Evolutionary conservation across 768 basidiomycete genomes (phyloP), one percentile per base, ranked within the genome.

Genomic region (Suillus brevipes): DNA sequence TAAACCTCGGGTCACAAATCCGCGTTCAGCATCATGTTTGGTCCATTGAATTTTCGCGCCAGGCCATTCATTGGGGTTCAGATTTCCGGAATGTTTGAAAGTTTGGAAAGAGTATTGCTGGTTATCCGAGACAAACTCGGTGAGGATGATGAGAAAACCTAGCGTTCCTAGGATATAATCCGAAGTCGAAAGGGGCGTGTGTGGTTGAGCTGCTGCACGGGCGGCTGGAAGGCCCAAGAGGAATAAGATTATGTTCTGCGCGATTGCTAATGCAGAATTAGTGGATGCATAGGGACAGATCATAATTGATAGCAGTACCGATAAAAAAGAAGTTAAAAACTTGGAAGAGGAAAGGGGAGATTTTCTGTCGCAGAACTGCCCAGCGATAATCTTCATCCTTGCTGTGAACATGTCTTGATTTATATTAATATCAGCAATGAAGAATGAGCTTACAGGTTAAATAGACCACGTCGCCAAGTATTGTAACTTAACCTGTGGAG

Each of bases 381-480:
- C 96, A 98, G 34, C 97, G 90, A 72, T 98, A 98, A 75, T 97
- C 95, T 75, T 97, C 95, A 31, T 92, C 92, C 34, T 84, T 82
- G 8, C 91, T 93, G 64, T 34, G 43, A 3, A 65, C 6, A 63
- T 7, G 28, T 53, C 50, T 59, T 34, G 52, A 66, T n/a, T 9
- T 50, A 4, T 20, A 6, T 25, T n/a, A 13, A 20, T 40, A 34
- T 59, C 40, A 25, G 2, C 16, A 40, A 25, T 10, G 49, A 56
- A 25, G 20, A 18, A 23, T 40, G 49, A 4, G 76, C 88, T 64
- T 69, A 92, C 91, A 89, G 75, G 58, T 76, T 83, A 72, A 94
- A 94, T 7, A 97, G 80, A 4, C 93, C 97, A 60, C 97, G 84
- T 42, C 94, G 82, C 75, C 88, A 88, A 0, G 94, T 90, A 73